These are phyloP conservation scores for Dipsacomyces acuminosporus DNA, from an alignment of 371 early-diverging fungal species.

Conservation along the genomic window DNA sequence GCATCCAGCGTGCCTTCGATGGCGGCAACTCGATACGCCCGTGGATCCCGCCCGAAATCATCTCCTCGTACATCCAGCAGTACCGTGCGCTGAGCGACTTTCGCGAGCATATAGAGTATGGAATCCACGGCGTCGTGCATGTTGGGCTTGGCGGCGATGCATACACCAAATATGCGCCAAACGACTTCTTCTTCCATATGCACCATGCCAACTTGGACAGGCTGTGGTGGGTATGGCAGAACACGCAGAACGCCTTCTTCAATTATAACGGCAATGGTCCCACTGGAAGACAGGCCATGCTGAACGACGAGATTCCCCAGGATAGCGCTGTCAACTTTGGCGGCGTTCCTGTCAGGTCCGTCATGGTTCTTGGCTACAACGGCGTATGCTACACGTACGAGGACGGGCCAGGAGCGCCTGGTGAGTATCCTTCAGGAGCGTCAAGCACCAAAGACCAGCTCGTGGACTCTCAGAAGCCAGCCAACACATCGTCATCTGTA, in stretches of 20 bases:
- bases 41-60: constrained; percentile 46
- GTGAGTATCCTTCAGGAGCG: constrained; percentile 13
- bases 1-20: constrained; percentile 43
- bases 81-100: constrained; percentile 23
- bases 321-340: constrained; percentile 20
- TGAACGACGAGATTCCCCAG: constrained; percentile 32
- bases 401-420: not conserved
- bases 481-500: too few species aligned
- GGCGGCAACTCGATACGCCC: constrained; percentile 32
- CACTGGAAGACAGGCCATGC: constrained; percentile 17
- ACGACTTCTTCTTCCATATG: constrained; percentile 51
- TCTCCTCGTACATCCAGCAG: constrained; percentile 40
- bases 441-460: too few species aligned
- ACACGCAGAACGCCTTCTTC: constrained; percentile 13
- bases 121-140: constrained; percentile 51
- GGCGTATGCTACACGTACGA: constrained; percentile 40
- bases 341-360: constrained; percentile 18
- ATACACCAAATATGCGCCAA: constrained; percentile 42
- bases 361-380: constrained; percentile 44
- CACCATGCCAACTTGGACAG: constrained; percentile 55
- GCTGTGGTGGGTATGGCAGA: constrained; percentile 52
- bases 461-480: too few species aligned
- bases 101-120: constrained; percentile 47
- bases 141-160: constrained; percentile 53
- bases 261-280: constrained; percentile 30